A percentile compares a stretch with the other conserved stretches of the same genome.
These are phyloP conservation scores for Clonostachys rosea DNA, from an alignment of 2,329 filamentous ascomycete species.

Conservation along the genomic window DNA sequence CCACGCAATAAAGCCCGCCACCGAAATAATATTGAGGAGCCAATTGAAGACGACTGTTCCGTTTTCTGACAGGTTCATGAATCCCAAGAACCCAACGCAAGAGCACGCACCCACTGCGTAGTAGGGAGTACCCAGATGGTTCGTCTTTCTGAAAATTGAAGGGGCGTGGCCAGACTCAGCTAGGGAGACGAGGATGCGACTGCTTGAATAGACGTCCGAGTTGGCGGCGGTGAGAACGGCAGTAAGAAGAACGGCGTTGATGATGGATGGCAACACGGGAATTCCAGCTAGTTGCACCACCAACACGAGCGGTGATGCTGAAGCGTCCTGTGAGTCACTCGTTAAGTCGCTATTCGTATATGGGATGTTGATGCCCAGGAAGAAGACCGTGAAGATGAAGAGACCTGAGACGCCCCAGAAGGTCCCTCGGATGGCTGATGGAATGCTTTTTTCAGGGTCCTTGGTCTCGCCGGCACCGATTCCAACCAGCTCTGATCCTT, in stretches of 20 bases:
- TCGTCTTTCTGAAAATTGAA: conserved; percentile 52
- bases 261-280: conserved; percentile 58
- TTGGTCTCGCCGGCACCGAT: conserved; percentile 75
- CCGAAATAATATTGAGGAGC: conserved; percentile 67
- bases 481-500: conserved; percentile 72
- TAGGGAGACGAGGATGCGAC: conserved; percentile 62
- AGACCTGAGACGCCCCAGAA: conserved; percentile 71
- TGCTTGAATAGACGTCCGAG: conserved; percentile 71
- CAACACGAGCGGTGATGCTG: conserved; percentile 62
- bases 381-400: conserved; percentile 62
- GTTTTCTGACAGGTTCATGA: conserved; percentile 58
- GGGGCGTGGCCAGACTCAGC: conserved; percentile 62
- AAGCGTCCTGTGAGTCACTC: conserved; percentile 48
- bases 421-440: conserved; percentile 67
- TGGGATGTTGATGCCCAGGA: conserved; percentile 68
- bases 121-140: conserved; percentile 58
- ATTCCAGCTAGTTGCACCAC: conserved; percentile 59
- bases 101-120: conserved; percentile 49
- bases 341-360: conserved; percentile 52
- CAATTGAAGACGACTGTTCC: conserved; percentile 64
- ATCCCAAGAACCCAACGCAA: conserved; percentile 58
- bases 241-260: conserved; percentile 75
- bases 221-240: conserved; percentile 76
- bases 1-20: conserved; percentile 69
- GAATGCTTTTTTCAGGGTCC: conserved; percentile 68